Percentiles rank a stretch among this genome's conserved stretches.
These are phyloP conservation scores for Pseudomicrostroma phylloplanum DNA, from an alignment of 1,284 basidiomycete genomes.

Conservation along the genomic window DNA sequence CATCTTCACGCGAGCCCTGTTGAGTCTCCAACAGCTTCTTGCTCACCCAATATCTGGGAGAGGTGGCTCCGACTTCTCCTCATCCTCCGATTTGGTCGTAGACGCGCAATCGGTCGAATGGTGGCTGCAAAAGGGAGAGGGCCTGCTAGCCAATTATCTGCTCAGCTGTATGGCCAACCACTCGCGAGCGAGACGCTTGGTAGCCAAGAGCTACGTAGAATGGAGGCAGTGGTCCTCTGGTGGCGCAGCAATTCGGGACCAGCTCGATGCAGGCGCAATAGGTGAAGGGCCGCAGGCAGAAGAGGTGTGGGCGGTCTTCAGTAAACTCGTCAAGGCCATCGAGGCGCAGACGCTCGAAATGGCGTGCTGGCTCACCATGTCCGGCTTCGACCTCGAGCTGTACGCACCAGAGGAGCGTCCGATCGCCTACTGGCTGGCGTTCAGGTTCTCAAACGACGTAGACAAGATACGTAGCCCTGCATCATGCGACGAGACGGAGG, in stretches of 20 bases:
- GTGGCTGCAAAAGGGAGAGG: slow-evolving; percentile 7
- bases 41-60: neutral
- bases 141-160: neutral
- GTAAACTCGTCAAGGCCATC: slow-evolving; percentile 40
- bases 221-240: slow-evolving; percentile 14
- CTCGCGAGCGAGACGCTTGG: slow-evolving; percentile 24
- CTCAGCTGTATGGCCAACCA: slow-evolving; percentile 17
- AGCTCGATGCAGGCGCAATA: neutral
- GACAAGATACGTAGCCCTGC: neutral
- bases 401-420: slow-evolving; percentile 64
- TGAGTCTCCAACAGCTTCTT: neutral
- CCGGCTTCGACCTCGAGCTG: slow-evolving; percentile 70
- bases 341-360: slow-evolving; percentile 60
- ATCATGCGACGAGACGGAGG: neutral
- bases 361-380: slow-evolving; percentile 64
- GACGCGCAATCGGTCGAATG: neutral
- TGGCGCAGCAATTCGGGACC: neutral
- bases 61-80: neutral
- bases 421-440: slow-evolving; percentile 66
- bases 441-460: neutral
- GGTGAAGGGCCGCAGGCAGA: neutral
- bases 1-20: neutral
- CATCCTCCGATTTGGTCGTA: neutral
- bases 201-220: slow-evolving; percentile 24
- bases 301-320: neutral